phyloP scores from a whole-genome alignment of 257 asterid genomes.

The Salvia miltiorrhiza region DNA sequence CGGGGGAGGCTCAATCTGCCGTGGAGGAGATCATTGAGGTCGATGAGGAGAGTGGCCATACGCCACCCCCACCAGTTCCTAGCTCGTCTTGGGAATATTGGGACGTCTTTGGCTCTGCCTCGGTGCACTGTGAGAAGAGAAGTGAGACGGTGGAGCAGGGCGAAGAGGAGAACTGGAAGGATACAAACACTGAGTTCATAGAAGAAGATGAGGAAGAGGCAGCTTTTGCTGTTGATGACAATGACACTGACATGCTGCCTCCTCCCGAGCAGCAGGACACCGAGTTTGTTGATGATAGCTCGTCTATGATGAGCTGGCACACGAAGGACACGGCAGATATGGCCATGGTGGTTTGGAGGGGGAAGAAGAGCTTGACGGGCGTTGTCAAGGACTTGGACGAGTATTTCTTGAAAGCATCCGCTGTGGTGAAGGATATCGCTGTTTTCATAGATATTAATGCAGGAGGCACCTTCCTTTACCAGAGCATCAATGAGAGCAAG shows the following conservation, averaged over 20 bases:
- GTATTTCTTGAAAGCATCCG: conserved; percentile 70
- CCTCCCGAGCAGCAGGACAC: conserved; percentile 21
- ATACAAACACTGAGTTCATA: conserved; percentile 50
- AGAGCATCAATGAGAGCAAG: conserved; percentile 48
- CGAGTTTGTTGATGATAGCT: conserved; percentile 47
- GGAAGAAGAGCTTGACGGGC: conserved; percentile 48
- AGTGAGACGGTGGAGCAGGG: conserved; percentile 33
- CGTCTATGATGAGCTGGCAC: conserved; percentile 51
- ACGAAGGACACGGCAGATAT: conserved; percentile 50
- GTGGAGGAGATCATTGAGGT: conserved; percentile 48
- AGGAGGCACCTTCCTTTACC: conserved; percentile 46
- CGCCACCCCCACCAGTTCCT: conserved; percentile 61
- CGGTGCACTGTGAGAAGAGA: conserved; percentile 25
- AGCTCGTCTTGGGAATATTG: conserved; percentile 62
- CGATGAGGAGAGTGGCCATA: conserved; percentile 37
- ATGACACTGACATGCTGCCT: conserved; percentile 23
- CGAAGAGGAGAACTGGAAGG: conserved; percentile 73
- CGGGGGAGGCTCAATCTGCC: conserved; percentile 15
- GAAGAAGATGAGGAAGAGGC: conserved; percentile 38
- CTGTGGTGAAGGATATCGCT: conserved; percentile 59
- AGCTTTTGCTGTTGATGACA: conserved; percentile 20
- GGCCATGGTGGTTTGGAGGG: conserved; percentile 67
- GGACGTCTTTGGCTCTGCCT: conserved; percentile 54
- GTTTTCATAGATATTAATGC: conserved; percentile 60
- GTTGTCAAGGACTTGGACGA: conserved; percentile 70